Evolutionary conservation across 2,329 filamentous ascomycete species (phyloP).

Genomic region (Stagonosporopsis vannaccii): DNA sequence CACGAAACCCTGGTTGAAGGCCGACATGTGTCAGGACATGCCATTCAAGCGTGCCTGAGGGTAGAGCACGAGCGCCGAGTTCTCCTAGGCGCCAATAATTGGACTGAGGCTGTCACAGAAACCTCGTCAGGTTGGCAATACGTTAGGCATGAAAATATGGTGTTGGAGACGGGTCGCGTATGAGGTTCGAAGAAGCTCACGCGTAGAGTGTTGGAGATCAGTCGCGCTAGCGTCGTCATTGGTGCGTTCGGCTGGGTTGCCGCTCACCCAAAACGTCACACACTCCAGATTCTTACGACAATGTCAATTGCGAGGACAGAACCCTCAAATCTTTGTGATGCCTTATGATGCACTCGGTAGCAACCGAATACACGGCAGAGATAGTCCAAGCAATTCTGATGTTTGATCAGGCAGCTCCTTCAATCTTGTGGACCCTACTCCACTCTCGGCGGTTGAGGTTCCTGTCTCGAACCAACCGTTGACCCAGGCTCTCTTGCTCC

Average conservation of each 20-base stretch:
- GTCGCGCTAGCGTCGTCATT: constrained; percentile 27
- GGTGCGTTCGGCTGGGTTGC: constrained; percentile 20
- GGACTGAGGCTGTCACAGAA: constrained; percentile 39
- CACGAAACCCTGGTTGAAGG: constrained; percentile 53
- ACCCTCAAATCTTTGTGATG: constrained; percentile 45
- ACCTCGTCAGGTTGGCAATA: constrained; percentile 30
- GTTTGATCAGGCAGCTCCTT: constrained; percentile 17
- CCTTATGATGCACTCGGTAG: constrained; percentile 37
- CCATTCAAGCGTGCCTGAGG: constrained; percentile 36
- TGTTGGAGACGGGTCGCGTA: constrained; percentile 47
- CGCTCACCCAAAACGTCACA: constrained; percentile 25
- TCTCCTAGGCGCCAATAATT: constrained; percentile 33
- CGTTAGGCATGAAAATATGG: constrained; percentile 43
- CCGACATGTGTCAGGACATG: constrained; percentile 47
- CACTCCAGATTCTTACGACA: constrained; percentile 21
- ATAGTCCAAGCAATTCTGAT: constrained; percentile 27
- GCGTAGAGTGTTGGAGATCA: constrained; percentile 32
- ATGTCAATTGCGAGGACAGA: constrained; percentile 35
- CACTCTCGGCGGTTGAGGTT: constrained; percentile 17
- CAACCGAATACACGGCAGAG: constrained; percentile 38
- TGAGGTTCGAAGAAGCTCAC: constrained; percentile 40
- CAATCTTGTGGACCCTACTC: constrained; percentile 21
- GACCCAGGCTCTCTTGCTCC: constrained; percentile 7
- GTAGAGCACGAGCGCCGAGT: constrained; percentile 35
- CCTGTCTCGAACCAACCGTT: constrained; percentile 13